These are phyloP conservation scores for Xylaria castorea DNA, from an alignment of 495 filamentous ascomycete species.

Conservation along the genomic window DNA sequence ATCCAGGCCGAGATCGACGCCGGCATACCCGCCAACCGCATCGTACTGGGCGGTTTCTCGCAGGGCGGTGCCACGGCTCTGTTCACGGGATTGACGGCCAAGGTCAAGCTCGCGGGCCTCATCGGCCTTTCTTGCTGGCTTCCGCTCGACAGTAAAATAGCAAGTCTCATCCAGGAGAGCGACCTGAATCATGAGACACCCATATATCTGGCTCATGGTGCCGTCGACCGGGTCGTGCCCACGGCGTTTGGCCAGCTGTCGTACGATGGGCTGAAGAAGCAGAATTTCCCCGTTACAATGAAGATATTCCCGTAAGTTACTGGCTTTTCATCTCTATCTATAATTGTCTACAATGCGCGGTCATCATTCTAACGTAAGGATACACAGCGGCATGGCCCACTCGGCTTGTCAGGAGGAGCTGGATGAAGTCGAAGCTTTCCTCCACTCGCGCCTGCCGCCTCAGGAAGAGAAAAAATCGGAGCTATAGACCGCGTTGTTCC, in stretches of 20 bases:
- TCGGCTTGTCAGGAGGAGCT: constrained; percentile 81
- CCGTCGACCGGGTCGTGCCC: constrained; percentile 72
- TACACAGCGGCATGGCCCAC: constrained; percentile 69
- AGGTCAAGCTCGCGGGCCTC: constrained; percentile 82
- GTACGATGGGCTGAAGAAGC: constrained; percentile 64
- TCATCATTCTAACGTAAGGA: constrained; percentile 26
- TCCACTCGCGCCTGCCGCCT: constrained; percentile 67
- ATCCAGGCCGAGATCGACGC: constrained; percentile 83
- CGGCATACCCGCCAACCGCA: constrained; percentile 81
- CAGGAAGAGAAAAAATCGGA: constrained; percentile 54
- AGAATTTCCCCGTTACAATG: constrained; percentile 76
- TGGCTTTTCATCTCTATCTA: not conserved
- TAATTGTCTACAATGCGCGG: not conserved
- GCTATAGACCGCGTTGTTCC: constrained; percentile 29
- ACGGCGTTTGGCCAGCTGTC: constrained; percentile 71
- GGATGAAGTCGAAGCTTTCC: constrained; percentile 79
- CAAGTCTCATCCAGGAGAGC: constrained; percentile 66
- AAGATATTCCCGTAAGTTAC: constrained; percentile 72
- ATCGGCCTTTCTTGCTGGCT: constrained; percentile 86
- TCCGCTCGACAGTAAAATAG: constrained; percentile 73
- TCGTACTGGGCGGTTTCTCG: constrained; percentile 77
- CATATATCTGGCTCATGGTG: constrained; percentile 88
- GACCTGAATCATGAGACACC: constrained; percentile 79
- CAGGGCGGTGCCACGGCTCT: constrained; percentile 63
- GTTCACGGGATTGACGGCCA: constrained; percentile 72